Conservation (phyloP, 1,284 basidiomycete genomes). For the Golubevia pallescens region DNA sequence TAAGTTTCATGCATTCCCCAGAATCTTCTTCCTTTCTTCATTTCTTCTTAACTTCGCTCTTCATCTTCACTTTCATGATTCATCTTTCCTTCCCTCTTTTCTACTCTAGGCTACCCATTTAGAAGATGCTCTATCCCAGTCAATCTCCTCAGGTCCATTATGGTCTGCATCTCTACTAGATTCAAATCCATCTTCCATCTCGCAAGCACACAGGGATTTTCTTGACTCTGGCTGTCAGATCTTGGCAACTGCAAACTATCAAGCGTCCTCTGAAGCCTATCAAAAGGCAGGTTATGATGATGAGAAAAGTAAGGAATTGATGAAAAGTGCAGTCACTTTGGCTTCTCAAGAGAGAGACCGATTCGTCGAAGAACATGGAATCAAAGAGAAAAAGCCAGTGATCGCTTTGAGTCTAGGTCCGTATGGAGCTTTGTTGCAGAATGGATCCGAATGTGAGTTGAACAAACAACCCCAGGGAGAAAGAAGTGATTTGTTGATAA, state of each 20-base stretch:
- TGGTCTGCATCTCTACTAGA: slow-evolving; percentile 47
- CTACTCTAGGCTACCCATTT: slow-evolving; percentile 35
- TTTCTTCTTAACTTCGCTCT: too few species aligned
- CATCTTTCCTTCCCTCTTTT: not conserved
- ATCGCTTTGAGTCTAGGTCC: slow-evolving; percentile 43
- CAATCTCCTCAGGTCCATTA: slow-evolving; percentile 33
- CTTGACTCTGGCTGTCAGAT: slow-evolving; percentile 42
- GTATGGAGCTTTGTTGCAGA: slow-evolving; percentile 34
- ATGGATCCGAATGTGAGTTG: slow-evolving; percentile 10
- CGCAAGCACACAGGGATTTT: slow-evolving; percentile 40
- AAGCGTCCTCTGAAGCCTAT: slow-evolving; percentile 39
- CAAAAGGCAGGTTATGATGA: slow-evolving; percentile 22
- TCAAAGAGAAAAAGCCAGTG: slow-evolving; percentile 12
- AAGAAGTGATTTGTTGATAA: too few species aligned
- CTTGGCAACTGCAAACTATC: slow-evolving; percentile 44
- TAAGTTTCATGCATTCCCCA: slow-evolving; percentile 5
- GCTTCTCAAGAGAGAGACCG: slow-evolving; percentile 19
- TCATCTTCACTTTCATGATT: too few species aligned
- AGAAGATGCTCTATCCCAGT: slow-evolving; percentile 40
- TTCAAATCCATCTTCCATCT: slow-evolving; percentile 24
- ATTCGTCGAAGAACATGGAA: not conserved
- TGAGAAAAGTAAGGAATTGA: slow-evolving; percentile 25
- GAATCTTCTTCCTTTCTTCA: too few species aligned
- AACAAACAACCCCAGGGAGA: not conserved
- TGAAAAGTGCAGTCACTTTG: slow-evolving; percentile 33